phyloP scores from a whole-genome alignment of 495 filamentous ascomycete species.

The Thermothielavioides terrestris region DNA sequence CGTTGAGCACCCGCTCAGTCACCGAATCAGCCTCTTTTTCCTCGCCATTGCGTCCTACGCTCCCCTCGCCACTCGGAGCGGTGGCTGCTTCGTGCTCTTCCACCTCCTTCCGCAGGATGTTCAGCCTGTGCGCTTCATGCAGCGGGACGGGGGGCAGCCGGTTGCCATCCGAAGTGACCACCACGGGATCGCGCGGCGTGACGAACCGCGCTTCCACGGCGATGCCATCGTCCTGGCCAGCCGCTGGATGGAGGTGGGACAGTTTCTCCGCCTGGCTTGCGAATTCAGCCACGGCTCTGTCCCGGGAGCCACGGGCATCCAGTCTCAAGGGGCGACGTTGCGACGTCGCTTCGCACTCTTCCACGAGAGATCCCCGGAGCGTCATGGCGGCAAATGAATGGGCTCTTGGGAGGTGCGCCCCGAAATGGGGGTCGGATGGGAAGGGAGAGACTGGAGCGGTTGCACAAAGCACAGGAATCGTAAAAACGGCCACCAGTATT shows the following conservation, averaged over 20 bases:
- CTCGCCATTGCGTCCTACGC: slow-evolving; percentile 6
- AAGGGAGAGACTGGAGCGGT: not conserved
- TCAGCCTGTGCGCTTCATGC: slow-evolving; percentile 58
- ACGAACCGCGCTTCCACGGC: slow-evolving; percentile 60
- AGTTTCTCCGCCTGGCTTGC: slow-evolving; percentile 55
- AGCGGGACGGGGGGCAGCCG: slow-evolving; percentile 57
- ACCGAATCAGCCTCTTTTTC: slow-evolving; percentile 3
- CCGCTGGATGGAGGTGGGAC: slow-evolving; percentile 32
- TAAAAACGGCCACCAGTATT: too few species aligned
- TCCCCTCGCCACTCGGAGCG: slow-evolving; percentile 18
- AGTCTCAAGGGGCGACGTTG: not conserved
- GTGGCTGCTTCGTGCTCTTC: slow-evolving; percentile 18
- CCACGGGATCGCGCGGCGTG: slow-evolving; percentile 61
- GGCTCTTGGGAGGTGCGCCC: not conserved
- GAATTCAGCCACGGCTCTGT: slow-evolving; percentile 28
- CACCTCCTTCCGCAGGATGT: slow-evolving; percentile 48
- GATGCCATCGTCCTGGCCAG: slow-evolving; percentile 27
- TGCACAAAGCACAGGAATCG: not conserved
- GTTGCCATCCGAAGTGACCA: slow-evolving; percentile 55
- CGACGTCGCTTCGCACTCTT: not conserved
- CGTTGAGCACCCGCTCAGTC: slow-evolving; percentile 7
- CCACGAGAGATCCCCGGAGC: not conserved
- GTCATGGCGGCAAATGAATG: not conserved
- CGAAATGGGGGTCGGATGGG: not conserved
- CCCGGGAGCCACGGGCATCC: not conserved